Evolutionary conservation across 2,329 filamentous ascomycete genomes (phyloP).

Genomic region (Chaetomiaceae sp.): DNA sequence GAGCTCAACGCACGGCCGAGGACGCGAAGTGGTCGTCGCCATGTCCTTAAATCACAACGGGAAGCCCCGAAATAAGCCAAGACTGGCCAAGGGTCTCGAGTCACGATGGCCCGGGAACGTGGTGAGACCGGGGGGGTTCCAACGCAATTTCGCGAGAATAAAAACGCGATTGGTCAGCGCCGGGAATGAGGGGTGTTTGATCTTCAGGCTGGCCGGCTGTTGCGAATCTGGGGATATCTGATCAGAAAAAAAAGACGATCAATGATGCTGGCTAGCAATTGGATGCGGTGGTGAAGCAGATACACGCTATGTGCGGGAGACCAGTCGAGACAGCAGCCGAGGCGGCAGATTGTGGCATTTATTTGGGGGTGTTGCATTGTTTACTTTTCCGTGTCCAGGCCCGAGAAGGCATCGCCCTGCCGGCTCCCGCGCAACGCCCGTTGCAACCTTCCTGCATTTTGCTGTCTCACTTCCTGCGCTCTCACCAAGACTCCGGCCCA

Average conservation of each 20-base stretch:
- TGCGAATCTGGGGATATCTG: slow-evolving; percentile 19
- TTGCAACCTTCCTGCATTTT: neutral
- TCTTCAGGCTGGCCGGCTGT: slow-evolving; percentile 12
- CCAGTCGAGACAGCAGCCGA: neutral
- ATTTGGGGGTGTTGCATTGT: slow-evolving; percentile 18
- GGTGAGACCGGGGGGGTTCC: slow-evolving; percentile 12
- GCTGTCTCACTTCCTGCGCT: slow-evolving; percentile 3
- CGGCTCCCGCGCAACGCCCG: slow-evolving; percentile 12
- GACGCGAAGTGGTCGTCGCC: slow-evolving; percentile 17
- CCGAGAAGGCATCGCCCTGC: slow-evolving; percentile 15
- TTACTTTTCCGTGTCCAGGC: slow-evolving; percentile 17
- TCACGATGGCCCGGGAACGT: slow-evolving; percentile 12
- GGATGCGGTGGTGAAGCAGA: slow-evolving; percentile 17
- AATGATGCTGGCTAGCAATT: slow-evolving; percentile 27
- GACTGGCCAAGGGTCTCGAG: slow-evolving; percentile 11
- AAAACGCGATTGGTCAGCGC: slow-evolving; percentile 24
- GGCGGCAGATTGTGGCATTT: neutral
- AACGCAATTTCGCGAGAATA: slow-evolving; percentile 32
- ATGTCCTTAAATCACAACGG: slow-evolving; percentile 18
- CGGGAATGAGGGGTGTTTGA: slow-evolving; percentile 25
- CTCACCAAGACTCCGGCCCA: neutral
- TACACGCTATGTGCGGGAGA: slow-evolving; percentile 1
- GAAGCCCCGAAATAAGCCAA: slow-evolving; percentile 23
- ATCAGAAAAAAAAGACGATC: slow-evolving; percentile 22
- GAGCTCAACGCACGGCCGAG: slow-evolving; percentile 19